A percentile compares a stretch with the other conserved stretches of the same genome.
Conservation (phyloP, 129 eudicot species). For the Deinandra increscens region DNA sequence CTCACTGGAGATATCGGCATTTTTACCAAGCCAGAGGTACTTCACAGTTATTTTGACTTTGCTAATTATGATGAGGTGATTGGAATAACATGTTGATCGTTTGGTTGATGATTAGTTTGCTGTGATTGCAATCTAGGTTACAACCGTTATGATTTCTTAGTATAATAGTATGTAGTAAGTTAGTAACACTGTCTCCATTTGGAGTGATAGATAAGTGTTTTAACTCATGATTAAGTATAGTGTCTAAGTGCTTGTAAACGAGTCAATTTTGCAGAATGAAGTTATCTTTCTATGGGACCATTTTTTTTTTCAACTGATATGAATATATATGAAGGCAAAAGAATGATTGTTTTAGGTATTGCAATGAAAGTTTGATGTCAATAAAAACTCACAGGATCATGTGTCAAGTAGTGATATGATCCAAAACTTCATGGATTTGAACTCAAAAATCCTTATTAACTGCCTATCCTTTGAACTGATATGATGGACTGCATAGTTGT, state of each 20-base stretch:
- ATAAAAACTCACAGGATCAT: neutral
- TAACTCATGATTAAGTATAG: neutral
- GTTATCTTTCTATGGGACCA: neutral
- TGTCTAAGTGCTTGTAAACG: neutral
- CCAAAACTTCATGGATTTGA: constrained; percentile 11
- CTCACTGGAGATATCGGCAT: constrained; percentile 35
- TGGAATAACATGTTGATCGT: neutral
- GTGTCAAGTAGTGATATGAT: neutral
- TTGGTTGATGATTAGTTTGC: neutral
- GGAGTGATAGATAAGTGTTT: constrained; percentile 4
- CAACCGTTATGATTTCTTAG: neutral
- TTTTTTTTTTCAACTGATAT: neutral
- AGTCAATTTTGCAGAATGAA: neutral
- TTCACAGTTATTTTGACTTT: neutral
- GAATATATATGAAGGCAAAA: neutral
- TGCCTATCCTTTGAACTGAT: neutral
- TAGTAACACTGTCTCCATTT: neutral
- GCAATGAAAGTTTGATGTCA: neutral
- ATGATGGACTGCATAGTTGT: neutral
- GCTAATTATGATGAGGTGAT: neutral
- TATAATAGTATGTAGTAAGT: neutral
- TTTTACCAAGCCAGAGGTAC: constrained; percentile 40
- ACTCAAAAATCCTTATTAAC: neutral
- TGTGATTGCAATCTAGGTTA: too few species aligned
- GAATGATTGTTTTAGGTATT: neutral